Evolutionary conservation across 805 yeast species (phyloP), one percentile per base, ranked within the genome.

Genomic region (Candida caryicola): DNA sequence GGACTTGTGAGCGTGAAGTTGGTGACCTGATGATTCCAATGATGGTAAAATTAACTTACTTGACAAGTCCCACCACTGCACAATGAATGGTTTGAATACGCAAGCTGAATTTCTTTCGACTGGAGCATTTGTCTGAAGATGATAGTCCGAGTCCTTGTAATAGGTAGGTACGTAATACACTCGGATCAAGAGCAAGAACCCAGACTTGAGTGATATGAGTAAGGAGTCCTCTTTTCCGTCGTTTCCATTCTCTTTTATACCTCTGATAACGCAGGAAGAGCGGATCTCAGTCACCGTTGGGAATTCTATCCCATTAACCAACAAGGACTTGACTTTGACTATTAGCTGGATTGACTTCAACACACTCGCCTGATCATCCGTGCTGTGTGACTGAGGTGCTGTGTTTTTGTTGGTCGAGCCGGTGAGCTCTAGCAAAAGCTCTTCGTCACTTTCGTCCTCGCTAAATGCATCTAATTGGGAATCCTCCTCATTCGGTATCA

Each of bases 51-150:
- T 26, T 31, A 23, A 26, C 5, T 40, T 21, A 18, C 37, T 44
- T 29, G 51, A 51, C 23, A 52, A 44, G 39, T 44, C 64, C 79
- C 78, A 74, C 77, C 77, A 73, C 44, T 74, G 78, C 0, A 73
- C 74, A 7, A 69, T 67, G 43, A 64, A 69, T 1, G 78, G 78
- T 28, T 59, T 60, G 43, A 50, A 59, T 4, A 64, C 50, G n/a
- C n/a, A n/a, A n/a, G n/a, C n/a, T 21, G 52, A 52, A 14, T 46
- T 50, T 2, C 51, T 45, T 8, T 44, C 21, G 2, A 44, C 31
- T 2, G 41, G 37, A 1, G 33, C 21, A 2, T 43, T 43, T 2
- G 47, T 34, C 15, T 47, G 51, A 3, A 31, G 26, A 9, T 37
- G 36, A 29, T 47, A 48, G 34, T 49, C 57, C 3, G 57, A 48